A percentile compares a stretch with the other conserved stretches of the same genome.
Evolutionary conservation across 306 rosid genomes (phyloP).

Genomic region (Cajanus cajan): DNA sequence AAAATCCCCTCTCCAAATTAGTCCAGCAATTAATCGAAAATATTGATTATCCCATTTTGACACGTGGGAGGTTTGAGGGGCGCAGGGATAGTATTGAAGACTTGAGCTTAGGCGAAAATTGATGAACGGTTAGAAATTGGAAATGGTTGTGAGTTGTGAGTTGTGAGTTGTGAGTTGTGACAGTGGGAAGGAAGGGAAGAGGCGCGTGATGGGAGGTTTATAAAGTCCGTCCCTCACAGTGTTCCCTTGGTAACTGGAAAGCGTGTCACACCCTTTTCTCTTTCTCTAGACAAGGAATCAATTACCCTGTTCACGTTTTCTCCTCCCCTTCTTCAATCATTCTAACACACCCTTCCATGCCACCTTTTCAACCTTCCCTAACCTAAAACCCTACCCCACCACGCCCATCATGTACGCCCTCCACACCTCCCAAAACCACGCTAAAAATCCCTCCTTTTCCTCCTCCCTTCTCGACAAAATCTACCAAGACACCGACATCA

Average conservation of each 20-base stretch:
- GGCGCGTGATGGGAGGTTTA: conserved; percentile 52
- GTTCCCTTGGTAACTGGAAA: conserved; percentile 38
- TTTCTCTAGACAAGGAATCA: conserved; percentile 42
- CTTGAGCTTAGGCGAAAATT: conserved; percentile 17
- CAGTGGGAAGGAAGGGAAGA: not conserved
- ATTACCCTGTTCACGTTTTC: conserved; percentile 42
- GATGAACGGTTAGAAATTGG: conserved; percentile 59
- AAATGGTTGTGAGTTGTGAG: too few relatives aligned
- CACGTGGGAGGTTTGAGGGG: not conserved
- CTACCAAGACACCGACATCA: conserved; percentile 66
- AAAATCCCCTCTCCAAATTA: not conserved
- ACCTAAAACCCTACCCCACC: not conserved
- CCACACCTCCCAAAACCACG: conserved; percentile 18
- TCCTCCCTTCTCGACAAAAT: conserved; percentile 73
- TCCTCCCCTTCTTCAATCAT: conserved; percentile 11
- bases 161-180: too few relatives aligned
- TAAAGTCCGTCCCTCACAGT: conserved; percentile 38
- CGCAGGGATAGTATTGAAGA: not conserved
- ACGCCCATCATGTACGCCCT: conserved; percentile 40
- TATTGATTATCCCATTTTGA: not conserved
- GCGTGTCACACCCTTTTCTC: conserved; percentile 66
- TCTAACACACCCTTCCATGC: conserved; percentile 21
- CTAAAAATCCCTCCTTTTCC: conserved; percentile 69
- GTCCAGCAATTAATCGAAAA: not conserved
- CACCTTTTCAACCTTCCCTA: conserved; percentile 36